These are phyloP conservation scores for Cadophora sp. DNA, from an alignment of 2,329 filamentous ascomycete species.

Conservation along the genomic window DNA sequence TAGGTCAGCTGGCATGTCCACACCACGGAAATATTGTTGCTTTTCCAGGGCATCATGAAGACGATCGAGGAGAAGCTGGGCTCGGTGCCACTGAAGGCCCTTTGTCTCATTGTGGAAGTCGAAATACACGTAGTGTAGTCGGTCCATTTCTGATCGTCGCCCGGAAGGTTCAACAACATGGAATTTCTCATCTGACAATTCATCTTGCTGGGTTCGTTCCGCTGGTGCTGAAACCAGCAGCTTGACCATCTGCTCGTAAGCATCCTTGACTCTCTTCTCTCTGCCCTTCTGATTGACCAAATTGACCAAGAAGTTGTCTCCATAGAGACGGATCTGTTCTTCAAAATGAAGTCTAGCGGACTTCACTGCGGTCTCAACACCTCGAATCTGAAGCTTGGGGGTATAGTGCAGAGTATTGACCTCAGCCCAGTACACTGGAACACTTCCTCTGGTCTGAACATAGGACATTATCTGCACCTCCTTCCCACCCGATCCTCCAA, in stretches of 20 bases:
- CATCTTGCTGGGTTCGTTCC: constrained; percentile 70
- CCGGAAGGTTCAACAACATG: constrained; percentile 73
- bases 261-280: constrained; percentile 86
- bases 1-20: constrained; percentile 78
- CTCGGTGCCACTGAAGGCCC: constrained; percentile 90
- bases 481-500: constrained; percentile 62
- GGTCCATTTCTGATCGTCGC: constrained; percentile 70
- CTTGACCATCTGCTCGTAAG: constrained; percentile 90
- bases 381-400: constrained; percentile 86
- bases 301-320: constrained; percentile 97
- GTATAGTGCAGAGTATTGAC: constrained; percentile 93
- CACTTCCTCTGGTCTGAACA: constrained; percentile 94
- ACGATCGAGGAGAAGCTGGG: constrained; percentile 83
- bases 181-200: constrained; percentile 78
- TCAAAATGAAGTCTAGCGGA: constrained; percentile 88
- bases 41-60: constrained; percentile 76
- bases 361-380: constrained; percentile 78
- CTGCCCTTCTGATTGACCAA: constrained; percentile 95
- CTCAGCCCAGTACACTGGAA: constrained; percentile 96
- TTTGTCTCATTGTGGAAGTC: constrained; percentile 99
- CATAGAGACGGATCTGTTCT: constrained; percentile 92
- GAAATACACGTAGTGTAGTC: constrained; percentile 95
- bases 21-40: constrained; percentile 91
- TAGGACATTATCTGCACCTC: constrained; percentile 93
- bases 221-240: constrained; percentile 72